These are phyloP conservation scores for Boeremia lycopersici DNA, from an alignment of 2,329 filamentous ascomycete species.

Conservation along the genomic window DNA sequence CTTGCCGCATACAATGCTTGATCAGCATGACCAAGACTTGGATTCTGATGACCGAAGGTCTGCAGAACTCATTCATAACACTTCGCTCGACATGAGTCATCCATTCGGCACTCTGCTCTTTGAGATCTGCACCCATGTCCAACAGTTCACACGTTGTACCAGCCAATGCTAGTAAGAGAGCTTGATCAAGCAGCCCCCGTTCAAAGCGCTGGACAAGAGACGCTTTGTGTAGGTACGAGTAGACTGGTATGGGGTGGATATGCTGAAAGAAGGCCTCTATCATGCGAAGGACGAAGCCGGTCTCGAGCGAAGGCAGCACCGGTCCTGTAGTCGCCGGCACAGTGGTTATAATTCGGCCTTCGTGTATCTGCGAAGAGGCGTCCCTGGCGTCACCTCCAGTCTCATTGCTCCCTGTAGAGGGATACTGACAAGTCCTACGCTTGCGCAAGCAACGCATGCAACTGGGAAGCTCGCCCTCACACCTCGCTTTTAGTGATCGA, in stretches of 20 bases:
- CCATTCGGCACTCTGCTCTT: not conserved
- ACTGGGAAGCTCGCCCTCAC: not conserved
- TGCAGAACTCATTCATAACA: not conserved
- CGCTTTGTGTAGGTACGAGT: not conserved
- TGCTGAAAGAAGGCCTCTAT: not conserved
- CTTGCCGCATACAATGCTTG: not conserved
- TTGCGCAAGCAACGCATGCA: not conserved
- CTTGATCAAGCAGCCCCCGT: not conserved
- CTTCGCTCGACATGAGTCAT: not conserved
- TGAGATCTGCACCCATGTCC: not conserved
- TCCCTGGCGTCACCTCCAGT: not conserved
- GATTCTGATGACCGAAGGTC: not conserved
- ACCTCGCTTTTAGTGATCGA: not conserved
- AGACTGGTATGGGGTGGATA: not conserved
- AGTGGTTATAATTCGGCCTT: not conserved
- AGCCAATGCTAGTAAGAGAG: not conserved
- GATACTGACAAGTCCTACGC: not conserved
- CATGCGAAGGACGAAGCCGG: not conserved
- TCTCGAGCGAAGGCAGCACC: not conserved
- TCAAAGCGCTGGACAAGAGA: not conserved
- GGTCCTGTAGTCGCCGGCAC: too few species aligned
- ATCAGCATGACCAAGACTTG: not conserved
- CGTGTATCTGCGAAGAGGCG: not conserved
- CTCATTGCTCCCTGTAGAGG: not conserved
- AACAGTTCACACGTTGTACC: not conserved